Evolutionary conservation across 75 land plant species (phyloP).

Genomic region (Picea glauca): DNA sequence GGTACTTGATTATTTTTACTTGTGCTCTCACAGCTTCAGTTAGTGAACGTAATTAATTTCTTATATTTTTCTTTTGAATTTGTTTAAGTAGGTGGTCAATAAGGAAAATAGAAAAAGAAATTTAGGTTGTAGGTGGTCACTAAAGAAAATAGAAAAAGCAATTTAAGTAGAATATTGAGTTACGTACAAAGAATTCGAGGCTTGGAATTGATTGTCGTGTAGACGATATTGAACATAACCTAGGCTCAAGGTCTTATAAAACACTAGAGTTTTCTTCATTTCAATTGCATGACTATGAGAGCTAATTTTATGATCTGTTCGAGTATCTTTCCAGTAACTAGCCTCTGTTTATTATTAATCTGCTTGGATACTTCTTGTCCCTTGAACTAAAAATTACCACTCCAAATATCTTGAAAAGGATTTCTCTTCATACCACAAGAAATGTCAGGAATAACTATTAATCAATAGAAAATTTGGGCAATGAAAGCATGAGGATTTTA

Average conservation of each 20-base stretch:
- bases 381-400: conserved; percentile 11
- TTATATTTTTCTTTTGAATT: not conserved
- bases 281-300: conserved; percentile 11
- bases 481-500: too few species aligned
- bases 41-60: too few species aligned
- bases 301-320: conserved; percentile 15
- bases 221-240: conserved; percentile 6
- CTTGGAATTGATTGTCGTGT: too few species aligned
- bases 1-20: too few species aligned
- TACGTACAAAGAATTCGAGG: not conserved
- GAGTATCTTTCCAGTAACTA: conserved; percentile 33
- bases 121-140: too few species aligned
- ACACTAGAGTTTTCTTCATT: conserved; percentile 26
- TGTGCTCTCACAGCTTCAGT: too few species aligned
- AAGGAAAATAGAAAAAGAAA: too few species aligned
- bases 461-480: too few species aligned
- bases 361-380: conserved; percentile 10
- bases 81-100: too few species aligned
- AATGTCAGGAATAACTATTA: too few species aligned
- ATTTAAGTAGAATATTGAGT: too few species aligned
- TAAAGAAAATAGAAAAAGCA: too few species aligned
- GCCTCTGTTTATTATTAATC: conserved; percentile 18
- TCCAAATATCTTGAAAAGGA: not conserved
- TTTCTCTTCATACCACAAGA: not conserved
- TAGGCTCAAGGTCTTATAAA: not conserved